phyloP scores from a whole-genome alignment of 495 filamentous ascomycete genomes.

The Trichocladium uniseriatum region DNA sequence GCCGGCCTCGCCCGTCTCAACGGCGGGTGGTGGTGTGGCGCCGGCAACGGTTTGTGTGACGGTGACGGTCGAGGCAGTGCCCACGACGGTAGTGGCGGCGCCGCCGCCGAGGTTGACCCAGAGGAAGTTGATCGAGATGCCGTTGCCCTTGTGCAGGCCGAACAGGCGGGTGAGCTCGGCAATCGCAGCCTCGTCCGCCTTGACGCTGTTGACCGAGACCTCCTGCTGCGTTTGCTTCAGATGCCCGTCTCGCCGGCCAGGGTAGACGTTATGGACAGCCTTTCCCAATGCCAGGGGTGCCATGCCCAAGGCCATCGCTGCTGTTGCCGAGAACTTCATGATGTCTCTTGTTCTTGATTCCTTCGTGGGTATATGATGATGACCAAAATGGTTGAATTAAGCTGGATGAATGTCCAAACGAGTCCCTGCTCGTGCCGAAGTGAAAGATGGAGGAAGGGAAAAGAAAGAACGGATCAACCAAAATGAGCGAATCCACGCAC shows the following conservation, averaged over 20 bases:
- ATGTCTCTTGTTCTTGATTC: constrained; percentile 18
- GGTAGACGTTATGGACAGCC: constrained; percentile 39
- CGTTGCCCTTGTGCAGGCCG: constrained; percentile 17
- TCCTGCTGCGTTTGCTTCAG: neutral
- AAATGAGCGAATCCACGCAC: constrained; percentile 26
- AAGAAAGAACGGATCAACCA: constrained; percentile 31
- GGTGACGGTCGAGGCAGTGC: constrained; percentile 31
- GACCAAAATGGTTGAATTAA: constrained; percentile 13
- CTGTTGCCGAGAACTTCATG: constrained; percentile 45
- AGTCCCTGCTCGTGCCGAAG: constrained; percentile 49
- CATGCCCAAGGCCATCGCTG: constrained; percentile 34
- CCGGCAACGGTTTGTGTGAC: constrained; percentile 37
- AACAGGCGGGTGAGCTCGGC: constrained; percentile 19
- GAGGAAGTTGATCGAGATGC: constrained; percentile 41
- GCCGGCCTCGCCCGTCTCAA: constrained; percentile 13
- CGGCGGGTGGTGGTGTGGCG: constrained; percentile 15
- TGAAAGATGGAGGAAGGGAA: constrained; percentile 29
- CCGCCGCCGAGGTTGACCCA: constrained; percentile 46
- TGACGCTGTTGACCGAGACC: constrained; percentile 8
- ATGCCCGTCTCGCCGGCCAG: constrained; percentile 20
- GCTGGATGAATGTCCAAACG: constrained; percentile 29
- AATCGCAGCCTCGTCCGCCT: constrained; percentile 14
- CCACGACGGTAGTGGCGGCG: constrained; percentile 39
- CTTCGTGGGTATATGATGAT: constrained; percentile 10
- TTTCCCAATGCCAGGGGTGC: constrained; percentile 44